These are phyloP conservation scores for Cyberlindnera galapagoensis DNA, from an alignment of 805 yeast species.

Conservation along the genomic window DNA sequence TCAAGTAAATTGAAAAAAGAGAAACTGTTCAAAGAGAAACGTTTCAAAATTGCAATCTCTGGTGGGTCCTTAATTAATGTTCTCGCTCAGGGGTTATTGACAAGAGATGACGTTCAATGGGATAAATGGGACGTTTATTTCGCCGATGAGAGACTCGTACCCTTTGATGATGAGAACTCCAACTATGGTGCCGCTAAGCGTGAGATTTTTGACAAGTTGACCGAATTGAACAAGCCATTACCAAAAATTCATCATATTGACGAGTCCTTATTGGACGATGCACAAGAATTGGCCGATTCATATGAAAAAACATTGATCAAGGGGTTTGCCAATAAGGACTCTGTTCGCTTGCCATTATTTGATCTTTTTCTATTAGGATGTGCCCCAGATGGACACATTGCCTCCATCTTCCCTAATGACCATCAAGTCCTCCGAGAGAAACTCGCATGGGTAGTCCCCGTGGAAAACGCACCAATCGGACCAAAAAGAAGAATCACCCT, in stretches of 20 bases:
- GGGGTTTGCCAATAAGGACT: conserved; percentile 93
- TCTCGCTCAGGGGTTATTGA: conserved; percentile 76
- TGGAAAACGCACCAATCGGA: conserved; percentile 84
- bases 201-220: conserved; percentile 67
- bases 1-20: conserved; percentile 3
- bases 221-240: conserved; percentile 24
- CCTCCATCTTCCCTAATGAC: conserved; percentile 85
- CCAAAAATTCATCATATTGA: conserved; percentile 85
- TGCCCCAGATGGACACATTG: conserved; percentile 98
- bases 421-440: conserved; percentile 84
- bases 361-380: conserved; percentile 89
- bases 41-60: conserved; percentile 85
- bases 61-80: conserved; percentile 92
- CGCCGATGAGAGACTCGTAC: conserved; percentile 94
- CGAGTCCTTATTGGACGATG: conserved; percentile 64
- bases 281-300: conserved; percentile 89
- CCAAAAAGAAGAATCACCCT: conserved; percentile 82
- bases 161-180: conserved; percentile 74
- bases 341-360: conserved; percentile 92
- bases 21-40: conserved; percentile 29
- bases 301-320: conserved; percentile 82
- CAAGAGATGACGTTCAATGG: conserved; percentile 79
- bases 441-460: conserved; percentile 93
- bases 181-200: conserved; percentile 88
- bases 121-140: conserved; percentile 92